Evolutionary conservation across 768 basidiomycete genomes (phyloP).

Genomic region (Boletus rufocinnamomeus): DNA sequence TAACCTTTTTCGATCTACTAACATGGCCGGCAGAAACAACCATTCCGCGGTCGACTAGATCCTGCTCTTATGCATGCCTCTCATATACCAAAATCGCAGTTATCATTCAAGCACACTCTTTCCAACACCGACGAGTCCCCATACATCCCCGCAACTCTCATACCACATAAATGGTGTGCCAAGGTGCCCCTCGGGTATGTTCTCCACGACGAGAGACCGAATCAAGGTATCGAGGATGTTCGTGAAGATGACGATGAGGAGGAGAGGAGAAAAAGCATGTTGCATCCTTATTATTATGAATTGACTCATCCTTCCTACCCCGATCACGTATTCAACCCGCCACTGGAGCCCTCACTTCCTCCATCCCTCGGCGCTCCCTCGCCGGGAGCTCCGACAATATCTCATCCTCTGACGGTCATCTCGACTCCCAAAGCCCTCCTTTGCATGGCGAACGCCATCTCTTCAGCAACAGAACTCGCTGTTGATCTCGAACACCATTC

Average conservation of each 20-base stretch:
- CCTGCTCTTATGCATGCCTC: conserved; percentile 73
- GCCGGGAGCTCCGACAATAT: neutral
- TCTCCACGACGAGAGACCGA: conserved; percentile 35
- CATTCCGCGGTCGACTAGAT: conserved; percentile 49
- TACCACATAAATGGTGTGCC: conserved; percentile 81
- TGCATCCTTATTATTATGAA: conserved; percentile 87
- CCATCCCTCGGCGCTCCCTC: conserved; percentile 58
- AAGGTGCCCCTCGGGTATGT: conserved; percentile 77
- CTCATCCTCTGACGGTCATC: conserved; percentile 65
- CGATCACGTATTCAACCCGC: conserved; percentile 57
- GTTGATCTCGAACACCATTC: conserved; percentile 95
- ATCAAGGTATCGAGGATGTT: conserved; percentile 23
- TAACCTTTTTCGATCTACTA: conserved; percentile 2
- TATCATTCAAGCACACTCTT: conserved; percentile 58
- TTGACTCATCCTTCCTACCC: conserved; percentile 76
- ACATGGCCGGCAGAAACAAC: conserved; percentile 35
- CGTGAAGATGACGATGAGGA: conserved; percentile 24
- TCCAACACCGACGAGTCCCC: conserved; percentile 58
- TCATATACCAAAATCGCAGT: conserved; percentile 80
- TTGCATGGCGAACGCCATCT: conserved; percentile 68
- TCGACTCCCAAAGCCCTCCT: conserved; percentile 56
- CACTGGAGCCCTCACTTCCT: conserved; percentile 52
- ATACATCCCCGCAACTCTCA: conserved; percentile 60
- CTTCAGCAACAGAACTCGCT: conserved; percentile 73
- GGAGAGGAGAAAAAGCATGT: conserved; percentile 28